These are phyloP conservation scores for Gymnopilus dilepis DNA, from an alignment of 768 basidiomycete genomes.

Conservation along the genomic window DNA sequence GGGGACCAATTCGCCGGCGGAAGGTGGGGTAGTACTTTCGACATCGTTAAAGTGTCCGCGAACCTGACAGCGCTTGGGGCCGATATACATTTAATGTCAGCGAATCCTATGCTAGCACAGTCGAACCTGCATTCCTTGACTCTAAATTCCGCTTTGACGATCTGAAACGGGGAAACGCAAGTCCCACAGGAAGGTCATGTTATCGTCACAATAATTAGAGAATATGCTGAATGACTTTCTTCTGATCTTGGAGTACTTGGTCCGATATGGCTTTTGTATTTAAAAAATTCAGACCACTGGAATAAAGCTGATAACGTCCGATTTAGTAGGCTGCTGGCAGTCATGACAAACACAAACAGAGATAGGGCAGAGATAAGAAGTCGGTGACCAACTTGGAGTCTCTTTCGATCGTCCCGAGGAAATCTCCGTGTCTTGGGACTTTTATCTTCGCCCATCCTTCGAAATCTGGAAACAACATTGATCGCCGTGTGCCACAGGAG, in stretches of 20 bases:
- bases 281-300: conserved; percentile 1
- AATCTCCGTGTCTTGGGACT: not conserved
- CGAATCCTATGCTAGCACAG: not conserved
- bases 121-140: conserved; percentile 4
- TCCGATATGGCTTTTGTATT: not conserved
- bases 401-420: not conserved
- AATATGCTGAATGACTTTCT: not conserved
- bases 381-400: not conserved
- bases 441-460: not conserved
- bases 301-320: conserved; percentile 1
- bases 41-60: conserved; percentile 2
- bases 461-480: not conserved
- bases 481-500: not conserved
- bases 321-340: not conserved
- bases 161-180: not conserved
- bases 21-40: not conserved
- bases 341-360: not conserved
- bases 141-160: not conserved
- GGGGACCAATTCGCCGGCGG: conserved; percentile 1
- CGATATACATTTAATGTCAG: conserved; percentile 8
- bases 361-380: not conserved
- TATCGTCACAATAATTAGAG: not conserved
- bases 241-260: not conserved
- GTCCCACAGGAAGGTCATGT: not conserved
- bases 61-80: not conserved